Evolutionary conservation across 2,329 filamentous ascomycete species (phyloP).

Genomic region (Calcarisporium arbuscula): DNA sequence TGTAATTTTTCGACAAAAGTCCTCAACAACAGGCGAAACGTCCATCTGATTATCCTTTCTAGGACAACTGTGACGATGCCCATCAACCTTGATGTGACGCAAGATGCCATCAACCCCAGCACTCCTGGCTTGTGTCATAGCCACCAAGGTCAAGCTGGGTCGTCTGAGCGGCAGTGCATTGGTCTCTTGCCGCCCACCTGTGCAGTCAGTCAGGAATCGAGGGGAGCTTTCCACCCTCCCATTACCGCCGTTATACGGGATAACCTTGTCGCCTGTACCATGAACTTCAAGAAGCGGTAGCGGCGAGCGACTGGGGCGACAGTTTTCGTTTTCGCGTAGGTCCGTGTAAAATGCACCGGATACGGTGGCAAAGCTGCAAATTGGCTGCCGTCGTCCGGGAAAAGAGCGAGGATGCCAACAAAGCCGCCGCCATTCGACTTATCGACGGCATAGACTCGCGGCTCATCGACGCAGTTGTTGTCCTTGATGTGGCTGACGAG

Average conservation of each 20-base stretch:
- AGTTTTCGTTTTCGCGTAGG: constrained; percentile 17
- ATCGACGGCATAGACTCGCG: constrained; percentile 36
- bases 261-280: constrained; percentile 39
- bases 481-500: constrained; percentile 32
- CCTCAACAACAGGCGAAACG: no score
- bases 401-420: constrained; percentile 34
- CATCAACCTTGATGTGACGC: constrained; percentile 14
- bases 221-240: constrained; percentile 37
- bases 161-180: constrained; percentile 6
- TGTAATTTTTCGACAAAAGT: no score
- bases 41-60: constrained; percentile 3
- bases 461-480: constrained; percentile 32
- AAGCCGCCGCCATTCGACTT: constrained; percentile 41
- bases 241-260: constrained; percentile 35
- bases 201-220: constrained; percentile 32
- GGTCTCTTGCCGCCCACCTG: constrained; percentile 28
- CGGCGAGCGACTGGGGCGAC: constrained; percentile 30
- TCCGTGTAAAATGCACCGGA: constrained; percentile 37
- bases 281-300: constrained; percentile 45
- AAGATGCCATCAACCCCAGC: constrained; percentile 9
- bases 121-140: constrained; percentile 12
- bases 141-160: constrained; percentile 8
- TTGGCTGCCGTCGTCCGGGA: constrained; percentile 24
- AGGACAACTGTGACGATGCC: constrained; percentile 12
- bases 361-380: constrained; percentile 36